Conservation (phyloP, 176 grass and related monocot species). For the Aegilops sharonensis region DNA sequence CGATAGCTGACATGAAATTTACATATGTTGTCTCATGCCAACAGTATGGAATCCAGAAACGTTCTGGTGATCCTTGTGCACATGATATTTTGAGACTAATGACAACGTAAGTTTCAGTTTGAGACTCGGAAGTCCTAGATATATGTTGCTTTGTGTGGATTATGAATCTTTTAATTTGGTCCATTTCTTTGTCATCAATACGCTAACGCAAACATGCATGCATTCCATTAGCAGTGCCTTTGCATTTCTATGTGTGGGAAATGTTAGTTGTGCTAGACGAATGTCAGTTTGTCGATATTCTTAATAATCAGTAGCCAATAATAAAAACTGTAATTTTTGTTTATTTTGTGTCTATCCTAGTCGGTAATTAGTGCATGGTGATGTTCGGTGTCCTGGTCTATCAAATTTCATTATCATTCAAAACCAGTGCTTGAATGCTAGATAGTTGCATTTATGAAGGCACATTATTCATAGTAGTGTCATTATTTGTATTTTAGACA, state of each 20-base stretch:
- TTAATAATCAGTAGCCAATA: neutral
- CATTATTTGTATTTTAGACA: neutral
- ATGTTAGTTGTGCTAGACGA: slow-evolving; percentile 7
- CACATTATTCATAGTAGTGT: neutral
- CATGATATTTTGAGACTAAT: slow-evolving; percentile 95
- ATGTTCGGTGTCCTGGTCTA: neutral
- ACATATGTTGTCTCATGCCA: slow-evolving; percentile 99
- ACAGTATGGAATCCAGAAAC: slow-evolving; percentile 91
- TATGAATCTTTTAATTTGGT: slow-evolving; percentile 1
- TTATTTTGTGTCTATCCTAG: neutral
- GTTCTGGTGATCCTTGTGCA: slow-evolving; percentile 61
- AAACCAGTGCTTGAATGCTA: neutral
- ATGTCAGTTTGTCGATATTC: neutral
- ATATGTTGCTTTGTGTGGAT: neutral
- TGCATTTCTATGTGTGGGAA: neutral
- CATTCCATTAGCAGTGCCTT: neutral
- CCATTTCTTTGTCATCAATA: slow-evolving; percentile 6
- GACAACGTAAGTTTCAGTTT: slow-evolving; percentile 65
- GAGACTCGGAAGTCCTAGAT: neutral
- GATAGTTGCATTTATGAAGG: neutral
- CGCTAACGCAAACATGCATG: neutral
- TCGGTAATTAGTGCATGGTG: neutral
- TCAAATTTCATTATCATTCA: neutral
- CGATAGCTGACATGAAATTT: slow-evolving; percentile 97
- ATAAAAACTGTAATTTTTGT: neutral